Evolutionary conservation across 192 early-diverging fungal species (phyloP).

Genomic region (Radiomyces spectabilis): DNA sequence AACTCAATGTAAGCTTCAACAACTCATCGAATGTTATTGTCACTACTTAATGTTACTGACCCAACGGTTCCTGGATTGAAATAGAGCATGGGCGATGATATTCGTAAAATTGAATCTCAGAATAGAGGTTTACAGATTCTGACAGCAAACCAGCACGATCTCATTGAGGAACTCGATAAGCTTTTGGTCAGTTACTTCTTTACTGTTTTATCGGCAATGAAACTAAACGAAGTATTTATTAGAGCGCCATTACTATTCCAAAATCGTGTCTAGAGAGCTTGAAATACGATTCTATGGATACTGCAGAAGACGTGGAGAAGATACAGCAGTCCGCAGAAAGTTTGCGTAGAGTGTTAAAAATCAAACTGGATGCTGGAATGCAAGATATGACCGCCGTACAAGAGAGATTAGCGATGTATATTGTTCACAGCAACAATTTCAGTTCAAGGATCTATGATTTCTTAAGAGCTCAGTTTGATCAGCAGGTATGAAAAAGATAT

Average conservation of each 20-base stretch:
- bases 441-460: constrained; percentile 54
- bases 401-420: constrained; percentile 62
- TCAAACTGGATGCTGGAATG: constrained; percentile 45
- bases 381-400: constrained; percentile 47
- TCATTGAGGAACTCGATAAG: constrained; percentile 80
- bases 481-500: constrained; percentile 31
- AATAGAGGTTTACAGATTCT: constrained; percentile 88
- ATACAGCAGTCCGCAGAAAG: constrained; percentile 58
- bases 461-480: constrained; percentile 57
- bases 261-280: constrained; percentile 54
- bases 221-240: neutral
- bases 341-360: constrained; percentile 60
- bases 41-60: too few relatives aligned
- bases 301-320: constrained; percentile 43
- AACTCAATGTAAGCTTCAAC: constrained; percentile 62
- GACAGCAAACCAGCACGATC: constrained; percentile 78
- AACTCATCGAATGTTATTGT: neutral
- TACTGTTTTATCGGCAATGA: neutral
- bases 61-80: too few relatives aligned
- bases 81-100: constrained; percentile 90
- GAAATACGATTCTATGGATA: constrained; percentile 59
- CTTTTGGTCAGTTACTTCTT: constrained; percentile 48
- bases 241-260: constrained; percentile 53
- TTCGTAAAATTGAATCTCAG: constrained; percentile 88
- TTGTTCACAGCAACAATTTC: constrained; percentile 56